These are phyloP conservation scores for Pterulicium gracile DNA, from an alignment of 1,284 basidiomycete genomes.

Conservation along the genomic window DNA sequence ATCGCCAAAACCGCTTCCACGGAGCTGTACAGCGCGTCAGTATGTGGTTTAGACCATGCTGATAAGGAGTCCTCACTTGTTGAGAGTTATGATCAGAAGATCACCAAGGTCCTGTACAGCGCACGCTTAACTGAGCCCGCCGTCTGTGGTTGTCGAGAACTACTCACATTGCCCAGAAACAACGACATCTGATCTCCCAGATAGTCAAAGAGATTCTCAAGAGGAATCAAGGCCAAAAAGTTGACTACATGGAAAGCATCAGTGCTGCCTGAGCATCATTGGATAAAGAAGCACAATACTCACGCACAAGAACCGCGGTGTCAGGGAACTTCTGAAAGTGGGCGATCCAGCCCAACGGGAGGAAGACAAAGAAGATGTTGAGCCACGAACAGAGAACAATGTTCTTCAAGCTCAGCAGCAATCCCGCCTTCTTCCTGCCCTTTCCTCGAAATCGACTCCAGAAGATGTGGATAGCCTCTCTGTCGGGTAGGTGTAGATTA, in stretches of 20 bases:
- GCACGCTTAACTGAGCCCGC: constrained; percentile 33
- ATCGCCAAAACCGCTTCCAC: constrained; percentile 61
- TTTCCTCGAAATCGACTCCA: constrained; percentile 41
- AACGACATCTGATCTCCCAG: constrained; percentile 50
- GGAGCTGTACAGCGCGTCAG: constrained; percentile 18
- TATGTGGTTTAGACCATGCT: constrained; percentile 1
- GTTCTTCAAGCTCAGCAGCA: constrained; percentile 32
- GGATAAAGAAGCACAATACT: constrained; percentile 17
- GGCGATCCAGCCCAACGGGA: constrained; percentile 54
- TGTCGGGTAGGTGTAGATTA: no score
- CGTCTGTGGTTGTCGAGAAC: no score
- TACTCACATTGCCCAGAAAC: constrained; percentile 18
- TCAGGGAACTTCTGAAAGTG: constrained; percentile 27
- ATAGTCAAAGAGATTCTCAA: constrained; percentile 48
- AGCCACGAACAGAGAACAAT: constrained; percentile 43
- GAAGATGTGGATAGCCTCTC: constrained; percentile 14
- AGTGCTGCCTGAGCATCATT: constrained; percentile 21
- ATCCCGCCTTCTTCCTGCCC: constrained; percentile 34
- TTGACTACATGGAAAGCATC: constrained; percentile 26
- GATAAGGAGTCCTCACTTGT: constrained; percentile 35
- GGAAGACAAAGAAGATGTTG: constrained; percentile 49
- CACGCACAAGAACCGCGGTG: constrained; percentile 12
- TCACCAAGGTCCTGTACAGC: constrained; percentile 44
- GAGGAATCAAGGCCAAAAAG: constrained; percentile 45
- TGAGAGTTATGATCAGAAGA: constrained; percentile 44